Base-by-base conservation (phyloP, 805 yeast species). In the Candida maesae region DNA sequence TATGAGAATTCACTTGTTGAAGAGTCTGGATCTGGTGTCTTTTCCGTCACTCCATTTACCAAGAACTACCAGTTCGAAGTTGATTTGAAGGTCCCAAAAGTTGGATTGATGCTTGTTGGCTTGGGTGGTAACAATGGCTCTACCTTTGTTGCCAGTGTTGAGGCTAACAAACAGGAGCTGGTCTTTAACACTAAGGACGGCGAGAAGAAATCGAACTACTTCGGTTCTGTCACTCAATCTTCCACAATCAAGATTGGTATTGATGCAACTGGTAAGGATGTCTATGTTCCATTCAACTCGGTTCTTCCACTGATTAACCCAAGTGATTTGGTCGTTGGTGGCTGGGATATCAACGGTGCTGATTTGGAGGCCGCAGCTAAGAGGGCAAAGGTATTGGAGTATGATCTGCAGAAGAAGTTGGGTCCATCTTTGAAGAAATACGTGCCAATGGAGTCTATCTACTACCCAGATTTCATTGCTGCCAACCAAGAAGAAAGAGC, bases 71-170 rank as follows among this genome's bases (percentile, higher is more conserved):
- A 88, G 60, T 91, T 90, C 74, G 86, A 87, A 65, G 81, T 86
- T 38, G 95, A 88, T 54, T 73, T 86, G 60, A 74, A 72, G 42
- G 78, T 81, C 33, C 95, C 96, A 54, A 88, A 83, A 65, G 75
- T 88, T 36, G 98, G 98, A 55, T 71, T 90, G 49, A 66, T 90
- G 79, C 73, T 91, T 48, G 97, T 90, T 26, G 98, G 98, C 53
- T 73, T 90, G 51, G 97, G 97, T 55, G 98, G 98, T 66, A 90
- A 90, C 73, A 90, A 90, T 60, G 98, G 97, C 65, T 76, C 96
- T 44, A 90, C 98, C 12, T 73, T 91, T 50, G 78, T 89, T 40
- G 89, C 91, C 33, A 82, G 96, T 9, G 73, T 81, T 38, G 76
- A 84, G 51, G 95, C 97, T 45, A 90, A 90, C 72, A 87, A 82